A percentile compares a stretch with the other conserved stretches of the same genome.
phyloP scores from a whole-genome alignment of 768 basidiomycete genomes.

The Suillus sp. region DNA sequence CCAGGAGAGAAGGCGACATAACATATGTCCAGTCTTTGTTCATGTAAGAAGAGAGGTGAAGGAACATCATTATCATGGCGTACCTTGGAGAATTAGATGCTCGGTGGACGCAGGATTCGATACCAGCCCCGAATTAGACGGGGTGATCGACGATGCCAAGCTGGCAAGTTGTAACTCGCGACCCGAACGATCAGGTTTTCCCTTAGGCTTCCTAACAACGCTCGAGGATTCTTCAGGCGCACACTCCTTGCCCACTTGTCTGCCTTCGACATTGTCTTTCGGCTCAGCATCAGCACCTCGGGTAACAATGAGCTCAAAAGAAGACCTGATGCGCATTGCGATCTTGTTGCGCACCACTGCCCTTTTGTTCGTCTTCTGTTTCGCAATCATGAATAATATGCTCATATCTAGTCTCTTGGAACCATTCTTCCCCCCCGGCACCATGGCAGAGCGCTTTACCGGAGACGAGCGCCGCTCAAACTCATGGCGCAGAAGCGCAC shows the following conservation, averaged over 20 bases:
- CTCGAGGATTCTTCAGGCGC: background rate
- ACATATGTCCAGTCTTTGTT: conserved; percentile 33
- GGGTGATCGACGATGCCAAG: background rate
- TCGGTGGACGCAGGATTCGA: conserved; percentile 1
- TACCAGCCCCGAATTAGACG: background rate
- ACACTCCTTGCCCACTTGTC: background rate
- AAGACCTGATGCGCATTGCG: conserved; percentile 11
- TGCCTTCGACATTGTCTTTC: background rate
- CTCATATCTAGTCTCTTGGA: conserved; percentile 3
- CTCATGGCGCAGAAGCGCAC: conserved; percentile 10
- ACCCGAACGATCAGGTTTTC: background rate
- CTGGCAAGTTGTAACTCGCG: background rate
- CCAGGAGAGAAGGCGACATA: conserved; percentile 24
- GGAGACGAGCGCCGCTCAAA: background rate
- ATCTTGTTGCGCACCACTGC: conserved; percentile 14
- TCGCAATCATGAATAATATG: conserved; percentile 12
- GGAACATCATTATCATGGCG: background rate
- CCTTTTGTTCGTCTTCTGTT: conserved; percentile 12
- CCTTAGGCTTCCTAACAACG: background rate
- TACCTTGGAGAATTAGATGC: conserved; percentile 25
- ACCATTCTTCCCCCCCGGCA: background rate
- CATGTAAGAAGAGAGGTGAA: background rate
- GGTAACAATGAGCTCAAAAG: conserved; percentile 9
- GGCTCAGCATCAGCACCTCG: conserved; percentile 4
- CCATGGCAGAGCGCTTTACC: background rate